Evolutionary conservation across 2,329 filamentous ascomycete genomes (phyloP), one percentile per base, ranked within the genome.

Genomic region (Neobulgaria alba): DNA sequence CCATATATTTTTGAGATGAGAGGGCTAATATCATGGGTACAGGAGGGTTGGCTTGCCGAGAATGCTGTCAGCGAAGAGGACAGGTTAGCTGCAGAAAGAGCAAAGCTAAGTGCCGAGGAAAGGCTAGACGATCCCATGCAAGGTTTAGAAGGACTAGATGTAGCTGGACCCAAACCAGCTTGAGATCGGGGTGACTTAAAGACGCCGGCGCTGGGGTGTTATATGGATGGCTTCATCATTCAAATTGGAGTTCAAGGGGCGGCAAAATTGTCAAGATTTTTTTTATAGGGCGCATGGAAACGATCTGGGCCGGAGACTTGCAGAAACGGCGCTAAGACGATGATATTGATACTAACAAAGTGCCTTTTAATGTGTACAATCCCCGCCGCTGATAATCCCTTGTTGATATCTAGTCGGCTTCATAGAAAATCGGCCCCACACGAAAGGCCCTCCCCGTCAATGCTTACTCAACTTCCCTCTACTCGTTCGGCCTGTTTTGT

Each of bases 1-100:
- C 18, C 19, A 29, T 7, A 14, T 15, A 29, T 29, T 37, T 12
- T 10, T 36, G 9, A 29, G 10, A 5, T n/a, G n/a, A n/a, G n/a
- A n/a, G n/a, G n/a, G n/a, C n/a, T n/a, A n/a, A 54, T 23, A 14
- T 21, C 14, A 7, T 17, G 8, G 33, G 56, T 53, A 48, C 43
- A 96, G 90, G 93, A 98, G 68, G 85, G 85, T 30, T 98, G 92
- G 78, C 67, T 96, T 57, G 85, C 88, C 32, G 84, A 93, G 60
- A 77, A 95, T 68, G 86, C 86, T 33, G 85, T 85, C 39, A 80
- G 77, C 48, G 85, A 92, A 48, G 87, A 92, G 60, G 85, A 92
- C 57, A 75, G 73, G 42, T 57, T 75, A 52, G 78, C 72, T 19
- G 67, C 69, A 29, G 77, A 81, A 32, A 67, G 72, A 51, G 68